Evolutionary conservation across 805 yeast genomes (phyloP), one percentile per base, ranked within the genome.

Genomic region (Monosporozyma aerobia): DNA sequence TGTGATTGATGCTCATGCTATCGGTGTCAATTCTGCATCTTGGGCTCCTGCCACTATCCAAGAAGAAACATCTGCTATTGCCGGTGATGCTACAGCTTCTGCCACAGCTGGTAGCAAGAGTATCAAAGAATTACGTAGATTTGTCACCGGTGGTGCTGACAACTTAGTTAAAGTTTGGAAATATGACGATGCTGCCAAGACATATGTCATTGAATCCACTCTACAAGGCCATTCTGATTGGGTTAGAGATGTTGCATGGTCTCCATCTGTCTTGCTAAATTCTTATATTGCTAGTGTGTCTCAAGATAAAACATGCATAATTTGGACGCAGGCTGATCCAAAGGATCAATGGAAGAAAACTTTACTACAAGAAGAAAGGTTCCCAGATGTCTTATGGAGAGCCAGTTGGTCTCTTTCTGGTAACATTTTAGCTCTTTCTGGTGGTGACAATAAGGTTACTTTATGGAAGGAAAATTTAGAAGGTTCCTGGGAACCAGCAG

Each of bases 201-300:
- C 78, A 29, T 89, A 87, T 67, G 77, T 77, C 27, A 77, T 83
- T 62, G 97, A 92, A 69, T 83, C 83, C 44, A 78, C 81, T 29
- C 77, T 94, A 51, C 83, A 82, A 57, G 99, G 97, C 43, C 99
- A 94, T 70, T 77, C 87, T 16, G 99, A 94, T 70, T 94, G 99
- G 99, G 97, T 94, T 35, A 83, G 99, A 70, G 99, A 94, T 68
- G 97, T 92, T 55, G 89, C 95, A 3, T 94, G 99, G 99, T 89
- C 97, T 22, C 97, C 98, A 48, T 83, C 96, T 1, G 82, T 88
- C 48, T 77, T 94, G 56, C 79, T 88, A 47, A 85, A 87, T 60
- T 83, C 95, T 13, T 92, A 90, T 68, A 86, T 94, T 62, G 99
- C 98, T 13, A 83, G 96, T 39, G 97, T 97, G 9, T 90, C 98